Evolutionary conservation across 352 stramenopile genomes (phyloP).

Genomic region (Globisporangium echinulatum): DNA sequence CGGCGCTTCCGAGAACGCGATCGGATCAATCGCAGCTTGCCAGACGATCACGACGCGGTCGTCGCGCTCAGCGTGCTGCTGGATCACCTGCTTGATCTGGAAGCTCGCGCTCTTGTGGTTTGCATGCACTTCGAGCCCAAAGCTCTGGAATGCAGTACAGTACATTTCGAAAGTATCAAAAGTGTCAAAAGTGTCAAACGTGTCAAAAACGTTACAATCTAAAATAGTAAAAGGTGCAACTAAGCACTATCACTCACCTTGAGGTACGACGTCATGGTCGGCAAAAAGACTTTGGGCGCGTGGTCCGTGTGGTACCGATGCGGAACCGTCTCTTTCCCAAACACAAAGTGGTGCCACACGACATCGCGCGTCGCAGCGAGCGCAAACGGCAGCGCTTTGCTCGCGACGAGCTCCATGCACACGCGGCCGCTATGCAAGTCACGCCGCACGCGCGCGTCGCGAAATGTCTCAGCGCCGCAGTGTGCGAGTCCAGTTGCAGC

Average conservation of each 20-base stretch:
- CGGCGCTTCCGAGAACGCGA: conserved; percentile 30
- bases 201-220: too few relatives aligned
- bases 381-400: conserved; percentile 26
- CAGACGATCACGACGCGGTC: conserved; percentile 45
- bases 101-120: conserved; percentile 26
- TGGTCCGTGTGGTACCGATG: conserved; percentile 30
- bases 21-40: conserved; percentile 28
- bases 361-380: conserved; percentile 18
- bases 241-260: conserved; percentile 1
- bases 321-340: conserved; percentile 17
- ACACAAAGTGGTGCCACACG: conserved; percentile 35
- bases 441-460: conserved; percentile 19
- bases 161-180: too few relatives aligned
- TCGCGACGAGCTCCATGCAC: conserved; percentile 21
- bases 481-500: conserved; percentile 13
- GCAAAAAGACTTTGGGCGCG: conserved; percentile 14
- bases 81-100: conserved; percentile 26
- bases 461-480: conserved; percentile 14
- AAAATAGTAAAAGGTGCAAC: neutral
- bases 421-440: conserved; percentile 16
- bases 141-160: conserved; percentile 4
- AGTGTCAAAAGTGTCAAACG: too few relatives aligned
- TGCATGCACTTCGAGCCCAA: conserved; percentile 30
- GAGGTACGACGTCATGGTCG: conserved; percentile 4
- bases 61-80: conserved; percentile 25